These are phyloP conservation scores for Nymphaea thermarum DNA, from an alignment of 164 flowering plant genomes.

Conservation along the genomic window DNA sequence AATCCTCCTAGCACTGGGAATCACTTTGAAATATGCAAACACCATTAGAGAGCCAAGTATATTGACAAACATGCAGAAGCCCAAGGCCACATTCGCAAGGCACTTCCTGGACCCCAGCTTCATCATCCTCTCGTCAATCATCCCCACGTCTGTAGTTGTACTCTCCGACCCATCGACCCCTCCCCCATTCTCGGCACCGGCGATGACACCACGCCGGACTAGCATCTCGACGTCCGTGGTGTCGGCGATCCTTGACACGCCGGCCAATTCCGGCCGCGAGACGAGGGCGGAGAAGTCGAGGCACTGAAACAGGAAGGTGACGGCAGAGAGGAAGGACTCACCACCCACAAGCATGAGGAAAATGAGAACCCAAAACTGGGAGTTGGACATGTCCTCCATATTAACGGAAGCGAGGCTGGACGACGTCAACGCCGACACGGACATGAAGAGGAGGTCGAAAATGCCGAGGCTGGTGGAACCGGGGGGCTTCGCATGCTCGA, in stretches of 20 bases:
- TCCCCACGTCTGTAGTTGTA: no score
- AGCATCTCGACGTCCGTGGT: background rate
- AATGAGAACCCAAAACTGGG: conserved; percentile 52
- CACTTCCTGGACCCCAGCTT: conserved; percentile 19
- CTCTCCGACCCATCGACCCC: background rate
- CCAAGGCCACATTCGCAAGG: conserved; percentile 24
- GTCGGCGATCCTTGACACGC: no score
- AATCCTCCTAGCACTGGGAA: conserved; percentile 33
- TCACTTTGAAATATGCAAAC: conserved; percentile 17
- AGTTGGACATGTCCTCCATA: conserved; percentile 72
- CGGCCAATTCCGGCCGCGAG: background rate
- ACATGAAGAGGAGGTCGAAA: conserved; percentile 57
- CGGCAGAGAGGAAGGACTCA: conserved; percentile 49
- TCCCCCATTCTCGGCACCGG: background rate
- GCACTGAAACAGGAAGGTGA: background rate
- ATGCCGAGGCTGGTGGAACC: conserved; percentile 7
- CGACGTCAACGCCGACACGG: conserved; percentile 59
- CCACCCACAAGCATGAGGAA: conserved; percentile 67
- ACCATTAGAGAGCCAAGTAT: conserved; percentile 21
- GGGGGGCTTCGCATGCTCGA: conserved; percentile 17
- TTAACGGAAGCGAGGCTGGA: conserved; percentile 79
- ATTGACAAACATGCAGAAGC: conserved; percentile 28
- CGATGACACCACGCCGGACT: background rate
- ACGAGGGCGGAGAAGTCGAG: background rate
- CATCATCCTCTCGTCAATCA: background rate